Percentiles rank a stretch among this genome's conserved stretches.
Evolutionary conservation across 768 basidiomycete species (phyloP).

Genomic region (Russula lepida): DNA sequence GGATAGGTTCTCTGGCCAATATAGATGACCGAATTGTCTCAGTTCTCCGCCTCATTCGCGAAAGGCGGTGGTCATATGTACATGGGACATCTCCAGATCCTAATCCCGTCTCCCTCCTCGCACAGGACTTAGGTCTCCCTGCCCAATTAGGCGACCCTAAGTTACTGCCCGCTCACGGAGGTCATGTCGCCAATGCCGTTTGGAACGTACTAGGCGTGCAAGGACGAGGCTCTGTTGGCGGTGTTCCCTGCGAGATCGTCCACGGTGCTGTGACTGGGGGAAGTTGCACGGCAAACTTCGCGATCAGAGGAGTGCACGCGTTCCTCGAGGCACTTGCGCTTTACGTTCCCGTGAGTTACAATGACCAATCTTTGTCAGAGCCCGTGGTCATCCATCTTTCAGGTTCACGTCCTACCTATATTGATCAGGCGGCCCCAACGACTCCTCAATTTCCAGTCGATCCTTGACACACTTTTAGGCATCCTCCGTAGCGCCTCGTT

Average conservation of each 20-base stretch:
- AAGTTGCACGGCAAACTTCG: conserved; percentile 54
- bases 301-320: conserved; percentile 43
- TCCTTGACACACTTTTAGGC: conserved; percentile 37
- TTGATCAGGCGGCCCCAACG: conserved; percentile 49
- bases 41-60: conserved; percentile 45
- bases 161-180: conserved; percentile 55
- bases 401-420: conserved; percentile 67
- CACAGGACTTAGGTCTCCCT: conserved; percentile 51
- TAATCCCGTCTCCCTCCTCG: conserved; percentile 37
- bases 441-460: conserved; percentile 38
- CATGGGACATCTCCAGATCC: conserved; percentile 33
- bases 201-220: conserved; percentile 53
- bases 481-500: conserved; percentile 62
- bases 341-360: conserved; percentile 57
- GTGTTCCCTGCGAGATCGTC: conserved; percentile 68
- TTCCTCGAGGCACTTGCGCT: conserved; percentile 57
- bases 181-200: conserved; percentile 36
- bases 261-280: conserved; percentile 49
- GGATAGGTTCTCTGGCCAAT: conserved; percentile 63
- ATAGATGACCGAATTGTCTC: conserved; percentile 53
- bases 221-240: conserved; percentile 49
- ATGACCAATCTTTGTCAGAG: neutral
- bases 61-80: conserved; percentile 53
- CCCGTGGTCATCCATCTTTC: neutral
- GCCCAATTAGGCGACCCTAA: conserved; percentile 55